Evolutionary conservation across 2,329 filamentous ascomycete species (phyloP).

Genomic region (Fusarium sp.): DNA sequence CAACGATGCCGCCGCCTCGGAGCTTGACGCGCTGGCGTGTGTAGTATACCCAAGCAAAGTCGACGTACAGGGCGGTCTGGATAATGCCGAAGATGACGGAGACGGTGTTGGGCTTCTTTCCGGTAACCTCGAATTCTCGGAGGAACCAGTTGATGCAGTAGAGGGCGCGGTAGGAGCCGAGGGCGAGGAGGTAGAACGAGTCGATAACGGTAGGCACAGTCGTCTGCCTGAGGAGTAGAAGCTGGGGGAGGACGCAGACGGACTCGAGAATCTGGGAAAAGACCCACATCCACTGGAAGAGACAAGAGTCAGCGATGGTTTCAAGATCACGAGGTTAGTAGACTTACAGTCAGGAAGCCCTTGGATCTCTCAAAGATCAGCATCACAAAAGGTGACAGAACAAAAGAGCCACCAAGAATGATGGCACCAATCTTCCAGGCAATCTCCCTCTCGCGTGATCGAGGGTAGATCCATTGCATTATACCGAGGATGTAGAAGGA

Average conservation of each 20-base stretch:
- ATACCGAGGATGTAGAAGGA: conserved; percentile 87
- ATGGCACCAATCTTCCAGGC: conserved; percentile 90
- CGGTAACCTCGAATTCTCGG: conserved; percentile 69
- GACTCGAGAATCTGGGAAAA: conserved; percentile 95
- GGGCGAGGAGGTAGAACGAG: conserved; percentile 90
- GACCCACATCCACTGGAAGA: conserved; percentile 77
- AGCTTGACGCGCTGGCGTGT: conserved; percentile 94
- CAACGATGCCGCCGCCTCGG: conserved; percentile 84
- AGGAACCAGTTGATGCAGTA: conserved; percentile 94
- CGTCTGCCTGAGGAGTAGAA: conserved; percentile 92
- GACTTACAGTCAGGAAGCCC: conserved; percentile 62
- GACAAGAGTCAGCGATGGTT: conserved; percentile 14
- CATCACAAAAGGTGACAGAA: conserved; percentile 78
- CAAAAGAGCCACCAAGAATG: conserved; percentile 71
- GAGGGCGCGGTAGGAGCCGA: conserved; percentile 87
- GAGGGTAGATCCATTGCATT: conserved; percentile 87
- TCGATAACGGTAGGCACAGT: conserved; percentile 95
- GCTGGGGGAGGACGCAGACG: conserved; percentile 88
- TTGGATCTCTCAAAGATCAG: conserved; percentile 70
- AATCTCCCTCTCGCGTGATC: conserved; percentile 89
- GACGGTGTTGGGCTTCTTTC: conserved; percentile 72
- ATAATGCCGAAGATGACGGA: conserved; percentile 88
- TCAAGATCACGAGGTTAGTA: fast-evolving
- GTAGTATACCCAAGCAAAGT: conserved; percentile 98
- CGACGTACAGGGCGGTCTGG: conserved; percentile 89